Evolutionary conservation across 495 filamentous ascomycete species (phyloP), one percentile per base, ranked within the genome.

Genomic region (Xylaria cubensis): DNA sequence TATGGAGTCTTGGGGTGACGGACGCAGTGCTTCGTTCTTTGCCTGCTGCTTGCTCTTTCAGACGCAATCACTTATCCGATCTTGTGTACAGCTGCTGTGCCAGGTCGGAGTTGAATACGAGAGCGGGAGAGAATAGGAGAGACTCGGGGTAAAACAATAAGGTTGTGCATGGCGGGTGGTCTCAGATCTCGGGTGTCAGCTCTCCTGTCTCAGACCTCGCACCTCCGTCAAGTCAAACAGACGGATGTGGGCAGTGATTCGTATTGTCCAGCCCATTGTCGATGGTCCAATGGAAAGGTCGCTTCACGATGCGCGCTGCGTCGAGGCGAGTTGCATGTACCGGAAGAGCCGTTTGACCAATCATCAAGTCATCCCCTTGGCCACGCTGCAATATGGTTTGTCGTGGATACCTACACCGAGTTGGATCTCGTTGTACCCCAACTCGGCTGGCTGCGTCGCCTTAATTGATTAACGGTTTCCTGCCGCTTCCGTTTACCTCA

Each of bases 361-460:
- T 68, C 66, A 68, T n/a, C 51, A 53, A 68, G 59, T 68, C 66
- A 68, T n/a, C 46, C 15, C 61, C n/a, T 42, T 9, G 39, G 9
- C 39, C 34, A 42, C 39, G 7, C 61, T 63, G 61, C 34, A 61
- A 39, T 59, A 59, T 61, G 32, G 34, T 36, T 63, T 63, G 39
- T 63, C 61, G 17, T 26, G 39, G 61, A 42, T 63, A 26, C 36
- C 21, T 41, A 24, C 61, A 61, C 39, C 61, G 61, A 41, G 61
- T 41, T 24, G 39, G 26, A 32, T 32, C 21, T 24, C 39, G 10
- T 41, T 41, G 26, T 29, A 21, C 39, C 39, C 61, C 61, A n/a
- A 24, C 61, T 41, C 39, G 39, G 61, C 24, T 63, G 36, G 26
- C n/a, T 17, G 36, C 15, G 12, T 24, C 19, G n/a, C n/a, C 9